Percentiles rank a stretch among this genome's conserved stretches.
These are phyloP conservation scores for Iris pallida DNA, from an alignment of 116 monocot species.

Conservation along the genomic window DNA sequence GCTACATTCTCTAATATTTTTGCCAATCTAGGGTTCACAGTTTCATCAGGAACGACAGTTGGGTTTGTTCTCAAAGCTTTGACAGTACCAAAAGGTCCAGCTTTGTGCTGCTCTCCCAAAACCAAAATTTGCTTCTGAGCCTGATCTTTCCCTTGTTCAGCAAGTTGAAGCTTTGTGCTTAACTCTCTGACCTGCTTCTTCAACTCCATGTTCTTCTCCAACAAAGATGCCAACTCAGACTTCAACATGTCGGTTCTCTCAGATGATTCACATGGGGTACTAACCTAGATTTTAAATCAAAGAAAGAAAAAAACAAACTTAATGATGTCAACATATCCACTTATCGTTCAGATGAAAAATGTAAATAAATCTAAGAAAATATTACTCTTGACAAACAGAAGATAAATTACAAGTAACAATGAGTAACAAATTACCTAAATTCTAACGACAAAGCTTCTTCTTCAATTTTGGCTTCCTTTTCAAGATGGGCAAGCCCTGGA, in stretches of 20 bases:
- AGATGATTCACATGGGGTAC: conserved; percentile 39
- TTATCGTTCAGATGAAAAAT: conserved; percentile 1
- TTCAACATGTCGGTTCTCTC: conserved; percentile 50
- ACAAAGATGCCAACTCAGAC: conserved; percentile 48
- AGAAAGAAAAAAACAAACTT: neutral
- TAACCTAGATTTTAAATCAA: conserved; percentile 11
- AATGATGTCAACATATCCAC: too few species aligned
- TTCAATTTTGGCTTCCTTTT: too few species aligned
- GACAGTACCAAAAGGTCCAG: conserved; percentile 79
- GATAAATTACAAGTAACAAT: too few species aligned
- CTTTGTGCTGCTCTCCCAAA: conserved; percentile 44
- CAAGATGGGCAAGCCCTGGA: too few species aligned
- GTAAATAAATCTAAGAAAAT: neutral
- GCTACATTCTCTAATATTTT: conserved; percentile 71
- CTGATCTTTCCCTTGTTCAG: conserved; percentile 64
- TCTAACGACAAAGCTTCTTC: too few species aligned
- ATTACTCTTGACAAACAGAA: too few species aligned
- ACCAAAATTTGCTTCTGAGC: conserved; percentile 46
- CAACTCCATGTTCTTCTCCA: conserved; percentile 59
- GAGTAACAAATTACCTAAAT: too few species aligned
- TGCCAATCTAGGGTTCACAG: conserved; percentile 70
- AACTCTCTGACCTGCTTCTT: conserved; percentile 64
- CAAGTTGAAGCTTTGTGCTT: conserved; percentile 42
- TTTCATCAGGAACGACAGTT: conserved; percentile 56
- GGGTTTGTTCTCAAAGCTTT: conserved; percentile 75